These are phyloP conservation scores for Leishmania gerbilli DNA, from an alignment of 208 protist genomes.

Conservation along the genomic window DNA sequence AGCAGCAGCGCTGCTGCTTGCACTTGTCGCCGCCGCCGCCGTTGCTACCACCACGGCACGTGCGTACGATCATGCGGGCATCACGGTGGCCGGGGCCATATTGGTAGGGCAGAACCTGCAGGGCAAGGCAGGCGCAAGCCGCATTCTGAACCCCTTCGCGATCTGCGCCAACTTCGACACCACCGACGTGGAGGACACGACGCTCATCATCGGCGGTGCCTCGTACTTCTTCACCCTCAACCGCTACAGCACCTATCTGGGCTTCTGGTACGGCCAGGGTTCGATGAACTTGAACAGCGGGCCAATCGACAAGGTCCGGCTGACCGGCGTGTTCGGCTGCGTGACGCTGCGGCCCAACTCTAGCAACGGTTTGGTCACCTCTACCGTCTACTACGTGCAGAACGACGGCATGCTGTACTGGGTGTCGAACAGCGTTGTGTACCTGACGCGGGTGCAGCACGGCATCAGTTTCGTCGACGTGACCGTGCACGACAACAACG, in stretches of 20 bases:
- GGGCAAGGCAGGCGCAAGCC: conserved; percentile 37
- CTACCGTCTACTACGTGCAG: conserved; percentile 20
- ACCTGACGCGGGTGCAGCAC: conserved; percentile 25
- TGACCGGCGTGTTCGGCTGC: conserved; percentile 21
- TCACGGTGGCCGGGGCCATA: conserved; percentile 40
- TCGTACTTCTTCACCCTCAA: conserved; percentile 47
- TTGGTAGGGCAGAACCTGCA: conserved; percentile 5
- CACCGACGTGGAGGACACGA: conserved; percentile 19
- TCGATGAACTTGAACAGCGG: neutral
- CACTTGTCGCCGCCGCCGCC: neutral
- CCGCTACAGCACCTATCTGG: conserved; percentile 32
- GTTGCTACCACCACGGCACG: neutral
- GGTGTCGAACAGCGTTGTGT: neutral
- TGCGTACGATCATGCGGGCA: conserved; percentile 6
- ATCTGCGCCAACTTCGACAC: conserved; percentile 42
- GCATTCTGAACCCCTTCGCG: conserved; percentile 34
- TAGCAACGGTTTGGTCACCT: conserved; percentile 13
- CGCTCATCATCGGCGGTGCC: conserved; percentile 40
- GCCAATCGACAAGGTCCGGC: neutral
- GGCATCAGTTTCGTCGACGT: conserved; percentile 30
- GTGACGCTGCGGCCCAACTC: conserved; percentile 25
- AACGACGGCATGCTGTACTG: conserved; percentile 20
- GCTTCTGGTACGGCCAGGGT: conserved; percentile 31
- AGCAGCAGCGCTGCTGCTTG: neutral
- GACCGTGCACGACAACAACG: conserved; percentile 17